Evolutionary conservation across 2,329 filamentous ascomycete genomes (phyloP).

Genomic region (Didymella sp.): DNA sequence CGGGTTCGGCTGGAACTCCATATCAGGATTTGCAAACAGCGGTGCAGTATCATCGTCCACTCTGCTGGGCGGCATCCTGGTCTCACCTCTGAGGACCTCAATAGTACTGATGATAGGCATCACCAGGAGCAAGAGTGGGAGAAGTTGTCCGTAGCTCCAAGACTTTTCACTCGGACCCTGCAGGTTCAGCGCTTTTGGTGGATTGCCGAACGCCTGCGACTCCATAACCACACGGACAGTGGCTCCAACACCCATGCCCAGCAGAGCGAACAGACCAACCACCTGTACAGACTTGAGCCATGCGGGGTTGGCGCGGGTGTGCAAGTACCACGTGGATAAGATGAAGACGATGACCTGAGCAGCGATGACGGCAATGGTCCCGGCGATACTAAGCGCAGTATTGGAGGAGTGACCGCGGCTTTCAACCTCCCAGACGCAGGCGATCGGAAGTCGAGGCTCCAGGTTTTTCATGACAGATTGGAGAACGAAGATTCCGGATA

Average conservation of each 20-base stretch:
- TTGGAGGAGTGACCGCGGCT: conserved; percentile 50
- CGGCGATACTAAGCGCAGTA: conserved; percentile 60
- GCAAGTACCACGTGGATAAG: conserved; percentile 69
- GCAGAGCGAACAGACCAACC: conserved; percentile 59
- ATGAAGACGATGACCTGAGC: conserved; percentile 66
- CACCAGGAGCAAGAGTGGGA: conserved; percentile 66
- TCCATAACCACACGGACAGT: conserved; percentile 64
- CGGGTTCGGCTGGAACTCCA: conserved; percentile 58
- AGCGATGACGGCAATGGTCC: conserved; percentile 67
- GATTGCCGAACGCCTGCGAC: conserved; percentile 66
- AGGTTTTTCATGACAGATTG: conserved; percentile 62
- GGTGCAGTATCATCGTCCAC: conserved; percentile 52
- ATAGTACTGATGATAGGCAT: conserved; percentile 66
- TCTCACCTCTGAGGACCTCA: conserved; percentile 64
- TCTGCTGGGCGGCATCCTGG: conserved; percentile 52
- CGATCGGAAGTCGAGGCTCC: conserved; percentile 63
- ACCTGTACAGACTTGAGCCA: conserved; percentile 64
- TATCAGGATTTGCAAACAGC: conserved; percentile 49
- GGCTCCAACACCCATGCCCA: conserved; percentile 65
- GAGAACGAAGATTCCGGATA: conserved; percentile 65
- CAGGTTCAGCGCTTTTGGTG: conserved; percentile 55
- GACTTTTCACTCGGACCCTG: conserved; percentile 61
- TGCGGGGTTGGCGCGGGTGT: conserved; percentile 58
- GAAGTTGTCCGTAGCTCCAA: conserved; percentile 70
- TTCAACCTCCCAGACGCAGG: conserved; percentile 64